Evolutionary conservation across 768 basidiomycete species (phyloP), one percentile per base, ranked within the genome.

Genomic region (Botryobasidium botryosum): DNA sequence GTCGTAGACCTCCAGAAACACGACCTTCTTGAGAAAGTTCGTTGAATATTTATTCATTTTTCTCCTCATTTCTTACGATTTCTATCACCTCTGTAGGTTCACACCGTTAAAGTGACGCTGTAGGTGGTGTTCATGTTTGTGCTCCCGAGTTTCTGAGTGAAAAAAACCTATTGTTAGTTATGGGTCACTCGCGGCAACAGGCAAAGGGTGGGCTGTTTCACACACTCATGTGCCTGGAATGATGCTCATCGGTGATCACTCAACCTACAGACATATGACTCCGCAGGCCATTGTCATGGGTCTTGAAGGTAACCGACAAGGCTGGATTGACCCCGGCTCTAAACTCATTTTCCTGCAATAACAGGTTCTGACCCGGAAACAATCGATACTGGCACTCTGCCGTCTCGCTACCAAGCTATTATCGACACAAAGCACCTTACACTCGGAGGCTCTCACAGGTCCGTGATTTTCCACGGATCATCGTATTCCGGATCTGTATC

Each of bases 101-200:
- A 66, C 48, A 79, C 71, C 6, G 61, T 97, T 43, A 97, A 94
- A 60, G 79, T 92, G 46, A 77, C 78, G 3, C 67, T 96, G 74
- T 86, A 58, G 58, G 76, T 13, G 8, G 15, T 10, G 15, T 29
- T 6, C 7, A 24, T 8, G 3, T 23, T 29, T 35, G 33, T 42
- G 31, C 4, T 27, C 20, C 21, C 57, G 7, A 24, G 8, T 29
- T 25, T 25, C 18, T 24, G 38, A 17, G n/a, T 46, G 24, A 24
- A 5, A 6, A 13, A n/a, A 1, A 21, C 33, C 20, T 38, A 38
- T 47, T 38, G 21, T 31, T 21, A 86, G 83, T 41, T 91, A 92
- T 59, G 91, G 91, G 24, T 87, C 83, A 6, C 68, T 96, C 26
- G 90, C 92, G 3, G 91, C 92, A 5, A 96, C 92, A 54, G 88